Base-by-base conservation (phyloP, 2,329 filamentous ascomycete species). In the Pseudonectria buxi region DNA sequence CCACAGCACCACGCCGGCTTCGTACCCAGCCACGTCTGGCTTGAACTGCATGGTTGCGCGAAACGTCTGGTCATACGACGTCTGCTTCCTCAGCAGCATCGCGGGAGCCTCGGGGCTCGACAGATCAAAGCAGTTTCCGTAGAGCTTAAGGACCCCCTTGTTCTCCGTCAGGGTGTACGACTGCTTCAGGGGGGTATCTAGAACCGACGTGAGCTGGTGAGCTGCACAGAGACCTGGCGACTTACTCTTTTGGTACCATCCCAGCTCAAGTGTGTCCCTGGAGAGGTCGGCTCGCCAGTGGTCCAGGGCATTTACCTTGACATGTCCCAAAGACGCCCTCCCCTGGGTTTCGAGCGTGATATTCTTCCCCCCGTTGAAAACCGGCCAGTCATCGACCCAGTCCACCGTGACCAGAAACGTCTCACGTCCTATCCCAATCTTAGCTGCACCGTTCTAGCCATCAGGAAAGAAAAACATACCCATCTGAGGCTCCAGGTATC, bases 1-100 rank as follows among this genome's bases (percentile, higher is more conserved):
- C 65, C 69, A 78, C 0, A 76, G 49, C 0, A 69, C 68, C 0
- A 68, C 56, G 0, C 74, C 74, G 1, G 74, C 72, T 54, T 78
- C 74, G 3, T 66, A 65, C 2, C 63, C 56, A 4, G 49, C 28
- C 4, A 58, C 57, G 0, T 51, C 56, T 0, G 72, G 71, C 0
- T 54, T 45, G 40, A 77, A 78, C 0, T 62, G 56, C 10, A 78
- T 48, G 3, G 53, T 59, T 0, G 62, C 64, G 15, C 59, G 52
- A 49, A 70, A 76, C 0, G 42, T 55, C 28, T 67, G 65, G 13
- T 46, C 48, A 9, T 61, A 65, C 0, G 65, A 59, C 0, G 58
- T 63, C 47, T 78, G 74, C 38, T 78, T 78, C 7, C 74, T 62
- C 3, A 77, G 50, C 3, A 77, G 61, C 44, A 76, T 61, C 0